Base-by-base conservation (phyloP, 129 eudicot species). In the Gnaphalium uliginosum region DNA sequence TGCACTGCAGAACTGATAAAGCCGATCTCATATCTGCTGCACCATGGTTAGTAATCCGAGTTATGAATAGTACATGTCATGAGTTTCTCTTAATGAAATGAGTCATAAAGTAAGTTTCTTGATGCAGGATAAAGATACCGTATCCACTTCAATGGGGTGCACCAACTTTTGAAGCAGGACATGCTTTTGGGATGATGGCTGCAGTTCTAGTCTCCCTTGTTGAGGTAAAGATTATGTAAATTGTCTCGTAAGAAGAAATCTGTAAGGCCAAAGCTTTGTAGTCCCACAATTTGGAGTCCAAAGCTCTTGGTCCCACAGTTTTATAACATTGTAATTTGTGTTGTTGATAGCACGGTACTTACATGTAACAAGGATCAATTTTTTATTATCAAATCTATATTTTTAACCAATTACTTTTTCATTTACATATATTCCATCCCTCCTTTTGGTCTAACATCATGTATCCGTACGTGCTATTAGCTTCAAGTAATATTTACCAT, bases 131-230 rank as follows among this genome's bases (percentile, higher is more conserved):
- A 58, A 94, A 90, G 88, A 84, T 95, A 59, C 99, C 99, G 13
- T 95, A 95, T 69, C 99, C 99, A 1, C 96, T 95, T 74, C 96
- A 89, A 78, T 95, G 99, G 99, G 99, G 99, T 63, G 99, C 97
- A 23, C 99, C 99, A 76, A 89, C 94, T 30, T 95, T 95, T 75
- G 83, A 89, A 61, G 97, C 96, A 25, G 99, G 97, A 32, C 99
- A 95, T 83, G 85, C 99, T 69, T 91, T 95, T 82, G 99, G 94
- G 73, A 95, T 91, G 99, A 95, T 95, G 99, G 91, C 99, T 71
- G 97, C 97, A 21, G 97, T 91, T 41, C 58, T 95, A 58, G 99
- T 95, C 73, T 91, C 99, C 68, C 78, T 95, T 75, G 83, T 95
- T 78, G 99, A 95, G 94, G 99, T 95, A 73, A 63, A 11, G 18